These are phyloP conservation scores for Fusarium cyanostomum DNA, from an alignment of 2,329 filamentous ascomycete species.

Conservation along the genomic window DNA sequence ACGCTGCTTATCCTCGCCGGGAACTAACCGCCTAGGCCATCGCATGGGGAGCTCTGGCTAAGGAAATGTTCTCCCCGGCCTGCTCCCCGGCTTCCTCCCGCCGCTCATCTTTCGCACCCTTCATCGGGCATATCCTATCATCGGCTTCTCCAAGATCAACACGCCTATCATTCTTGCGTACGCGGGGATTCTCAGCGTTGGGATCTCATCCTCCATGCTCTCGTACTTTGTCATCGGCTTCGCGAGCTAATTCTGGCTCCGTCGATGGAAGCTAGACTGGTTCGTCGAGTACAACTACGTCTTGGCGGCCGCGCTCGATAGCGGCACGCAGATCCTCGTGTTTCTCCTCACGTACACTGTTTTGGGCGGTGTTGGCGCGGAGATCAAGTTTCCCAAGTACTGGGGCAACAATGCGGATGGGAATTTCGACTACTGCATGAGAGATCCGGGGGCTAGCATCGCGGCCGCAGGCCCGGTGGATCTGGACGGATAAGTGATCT, in stretches of 20 bases:
- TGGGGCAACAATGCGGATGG: constrained; percentile 61
- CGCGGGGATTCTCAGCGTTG: constrained; percentile 12
- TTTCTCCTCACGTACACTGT: constrained; percentile 66
- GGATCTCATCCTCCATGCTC: constrained; percentile 60
- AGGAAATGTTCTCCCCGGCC: constrained; percentile 58
- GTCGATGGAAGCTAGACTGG: constrained; percentile 60
- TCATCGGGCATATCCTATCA: constrained; percentile 49
- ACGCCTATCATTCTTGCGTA: constrained; percentile 54
- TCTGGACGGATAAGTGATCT: too few relatives aligned
- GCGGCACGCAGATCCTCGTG: constrained; percentile 57
- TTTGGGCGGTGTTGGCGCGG: constrained; percentile 58
- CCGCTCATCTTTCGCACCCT: constrained; percentile 47
- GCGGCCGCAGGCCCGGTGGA: too few relatives aligned
- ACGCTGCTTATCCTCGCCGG: too few relatives aligned
- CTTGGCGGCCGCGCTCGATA: constrained; percentile 61
- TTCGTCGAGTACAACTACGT: constrained; percentile 65
- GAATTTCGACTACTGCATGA: too few relatives aligned
- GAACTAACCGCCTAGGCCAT: constrained; percentile 62
- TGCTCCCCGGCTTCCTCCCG: constrained; percentile 47
- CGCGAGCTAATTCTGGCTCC: constrained; percentile 61
- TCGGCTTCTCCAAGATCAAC: constrained; percentile 57
- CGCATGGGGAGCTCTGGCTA: constrained; percentile 47
- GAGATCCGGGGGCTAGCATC: too few relatives aligned
- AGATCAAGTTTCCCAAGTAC: constrained; percentile 59
- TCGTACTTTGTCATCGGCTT: constrained; percentile 62